These are phyloP conservation scores for Wakefieldia striispora DNA, from an alignment of 768 basidiomycete genomes.

Conservation along the genomic window DNA sequence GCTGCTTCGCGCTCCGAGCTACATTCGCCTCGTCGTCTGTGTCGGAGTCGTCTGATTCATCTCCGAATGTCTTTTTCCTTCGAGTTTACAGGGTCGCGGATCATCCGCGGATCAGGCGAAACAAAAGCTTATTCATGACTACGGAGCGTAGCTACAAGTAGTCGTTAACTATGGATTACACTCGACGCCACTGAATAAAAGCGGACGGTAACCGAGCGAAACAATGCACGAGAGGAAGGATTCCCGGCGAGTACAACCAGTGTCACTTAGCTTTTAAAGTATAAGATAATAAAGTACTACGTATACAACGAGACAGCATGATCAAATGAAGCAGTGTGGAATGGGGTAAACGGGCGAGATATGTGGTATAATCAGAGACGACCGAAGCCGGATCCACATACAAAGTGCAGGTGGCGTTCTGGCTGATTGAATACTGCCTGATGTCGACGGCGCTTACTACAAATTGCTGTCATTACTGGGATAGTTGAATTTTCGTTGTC, in stretches of 20 bases:
- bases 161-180: no score
- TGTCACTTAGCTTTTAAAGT: slow-evolving; percentile 28
- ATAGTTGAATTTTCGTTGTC: slow-evolving; percentile 23
- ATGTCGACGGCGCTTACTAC: slow-evolving; percentile 1
- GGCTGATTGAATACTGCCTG: neutral
- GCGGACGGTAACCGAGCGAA: slow-evolving; percentile 5
- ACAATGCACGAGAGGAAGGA: slow-evolving; percentile 5
- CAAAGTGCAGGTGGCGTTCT: neutral
- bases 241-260: slow-evolving; percentile 18
- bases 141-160: slow-evolving; percentile 3
- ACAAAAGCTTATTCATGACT: slow-evolving; percentile 9
- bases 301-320: slow-evolving; percentile 20
- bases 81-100: slow-evolving; percentile 26
- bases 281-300: slow-evolving; percentile 33
- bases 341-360: slow-evolving; percentile 3
- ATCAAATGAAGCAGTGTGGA: slow-evolving; percentile 19
- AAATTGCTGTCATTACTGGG: slow-evolving; percentile 5
- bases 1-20: slow-evolving; percentile 1
- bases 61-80: slow-evolving; percentile 22
- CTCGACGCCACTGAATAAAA: slow-evolving; percentile 9
- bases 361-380: slow-evolving; percentile 9
- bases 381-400: neutral
- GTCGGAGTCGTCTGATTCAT: slow-evolving; percentile 29
- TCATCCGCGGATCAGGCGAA: slow-evolving; percentile 23
- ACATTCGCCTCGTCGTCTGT: neutral